A percentile compares a stretch with the other conserved stretches of the same genome.
Evolutionary conservation across 2,329 filamentous ascomycete species (phyloP).

Genomic region (Fusarium agapanthi): DNA sequence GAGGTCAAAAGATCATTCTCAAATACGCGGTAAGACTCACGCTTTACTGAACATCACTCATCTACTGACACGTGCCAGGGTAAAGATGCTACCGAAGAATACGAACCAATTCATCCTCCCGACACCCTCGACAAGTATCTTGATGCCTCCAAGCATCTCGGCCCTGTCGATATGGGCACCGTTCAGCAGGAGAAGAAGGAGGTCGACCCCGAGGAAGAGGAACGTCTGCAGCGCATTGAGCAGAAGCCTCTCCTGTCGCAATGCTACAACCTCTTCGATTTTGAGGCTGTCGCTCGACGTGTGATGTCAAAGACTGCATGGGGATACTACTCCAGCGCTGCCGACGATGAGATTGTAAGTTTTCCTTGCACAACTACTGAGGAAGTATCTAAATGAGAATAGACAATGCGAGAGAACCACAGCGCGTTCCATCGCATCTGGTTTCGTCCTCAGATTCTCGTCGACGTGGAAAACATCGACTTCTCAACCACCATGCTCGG

Average conservation of each 20-base stretch:
- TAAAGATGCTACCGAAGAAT: slow-evolving; percentile 92
- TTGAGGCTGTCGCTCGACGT: slow-evolving; percentile 87
- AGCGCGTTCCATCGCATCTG: slow-evolving; percentile 94
- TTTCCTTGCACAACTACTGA: background rate
- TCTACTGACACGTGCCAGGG: slow-evolving; percentile 57
- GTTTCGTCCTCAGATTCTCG: slow-evolving; percentile 90
- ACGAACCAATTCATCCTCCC: slow-evolving; percentile 86
- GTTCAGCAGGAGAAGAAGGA: slow-evolving; percentile 77
- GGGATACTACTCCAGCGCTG: slow-evolving; percentile 96
- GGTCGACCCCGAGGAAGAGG: slow-evolving; percentile 67
- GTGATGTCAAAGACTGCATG: slow-evolving; percentile 97
- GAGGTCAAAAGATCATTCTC: slow-evolving; percentile 90
- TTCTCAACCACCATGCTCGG: slow-evolving; percentile 94
- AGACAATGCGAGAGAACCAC: slow-evolving; percentile 97
- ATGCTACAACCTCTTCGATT: slow-evolving; percentile 95
- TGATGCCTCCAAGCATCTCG: slow-evolving; percentile 84
- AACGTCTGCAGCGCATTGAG: slow-evolving; percentile 76
- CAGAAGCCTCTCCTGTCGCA: slow-evolving; percentile 83
- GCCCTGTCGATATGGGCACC: slow-evolving; percentile 87
- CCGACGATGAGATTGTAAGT: slow-evolving; percentile 60
- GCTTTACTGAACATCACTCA: background rate
- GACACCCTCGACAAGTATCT: slow-evolving; percentile 90
- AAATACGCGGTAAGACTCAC: slow-evolving; percentile 77
- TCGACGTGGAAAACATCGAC: slow-evolving; percentile 89
- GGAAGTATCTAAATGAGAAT: slow-evolving; percentile 10